Conservation (phyloP, 345 rosid genomes). For the Arabis alpina region DNA sequence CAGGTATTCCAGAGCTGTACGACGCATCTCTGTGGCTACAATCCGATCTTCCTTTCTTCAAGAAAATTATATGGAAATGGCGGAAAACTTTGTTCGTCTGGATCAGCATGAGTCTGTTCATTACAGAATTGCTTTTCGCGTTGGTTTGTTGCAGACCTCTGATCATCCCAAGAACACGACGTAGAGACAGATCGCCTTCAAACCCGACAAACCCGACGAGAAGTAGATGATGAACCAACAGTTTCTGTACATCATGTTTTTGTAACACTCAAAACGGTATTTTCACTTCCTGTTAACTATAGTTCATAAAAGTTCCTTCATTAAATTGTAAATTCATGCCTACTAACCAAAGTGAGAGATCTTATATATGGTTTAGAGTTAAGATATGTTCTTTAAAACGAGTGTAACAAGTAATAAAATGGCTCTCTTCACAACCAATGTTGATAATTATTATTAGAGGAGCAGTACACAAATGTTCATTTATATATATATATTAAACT, state of each 20-base stretch:
- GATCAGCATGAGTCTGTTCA: constrained; percentile 57
- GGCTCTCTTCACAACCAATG: background rate
- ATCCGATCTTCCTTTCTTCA: constrained; percentile 70
- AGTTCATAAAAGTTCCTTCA: constrained; percentile 21
- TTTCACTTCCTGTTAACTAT: constrained; percentile 27
- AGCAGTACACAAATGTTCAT: background rate
- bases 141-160: constrained; percentile 72
- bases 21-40: constrained; percentile 63
- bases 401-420: background rate
- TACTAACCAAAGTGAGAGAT: background rate
- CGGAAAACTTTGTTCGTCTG: constrained; percentile 74
- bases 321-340: constrained; percentile 28
- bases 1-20: constrained; percentile 86
- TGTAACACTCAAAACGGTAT: constrained; percentile 34
- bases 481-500: background rate
- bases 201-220: constrained; percentile 34
- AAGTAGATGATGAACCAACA: constrained; percentile 31
- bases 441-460: background rate
- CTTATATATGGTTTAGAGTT: constrained; percentile 10
- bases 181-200: constrained; percentile 41
- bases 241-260: constrained; percentile 33
- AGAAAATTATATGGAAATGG: constrained; percentile 77
- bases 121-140: constrained; percentile 53
- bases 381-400: constrained; percentile 5
- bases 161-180: constrained; percentile 59